Conservation (phyloP, 768 basidiomycete genomes). For the Tricholoma saponaceum region DNA sequence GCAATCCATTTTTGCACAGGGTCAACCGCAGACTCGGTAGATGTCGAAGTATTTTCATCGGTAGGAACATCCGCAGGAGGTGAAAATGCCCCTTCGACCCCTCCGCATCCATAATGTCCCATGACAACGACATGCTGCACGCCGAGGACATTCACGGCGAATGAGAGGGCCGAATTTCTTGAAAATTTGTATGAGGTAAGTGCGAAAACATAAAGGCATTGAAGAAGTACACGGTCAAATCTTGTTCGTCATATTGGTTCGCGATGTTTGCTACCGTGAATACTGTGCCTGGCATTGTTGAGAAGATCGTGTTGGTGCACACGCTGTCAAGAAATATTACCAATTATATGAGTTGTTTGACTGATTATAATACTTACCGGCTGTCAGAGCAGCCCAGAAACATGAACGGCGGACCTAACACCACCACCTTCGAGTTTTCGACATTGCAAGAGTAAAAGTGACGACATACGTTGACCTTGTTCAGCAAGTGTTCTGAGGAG, state of each 20-base stretch:
- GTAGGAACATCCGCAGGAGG: constrained; percentile 8
- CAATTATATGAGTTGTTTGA: too few species aligned
- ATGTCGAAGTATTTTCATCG: not conserved
- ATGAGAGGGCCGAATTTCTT: constrained; percentile 33
- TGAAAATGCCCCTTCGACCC: constrained; percentile 35
- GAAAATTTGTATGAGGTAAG: not conserved
- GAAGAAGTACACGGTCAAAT: constrained; percentile 29
- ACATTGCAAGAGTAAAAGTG: not conserved
- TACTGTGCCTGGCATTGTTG: constrained; percentile 33
- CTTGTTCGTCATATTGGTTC: constrained; percentile 34
- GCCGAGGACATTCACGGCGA: constrained; percentile 30
- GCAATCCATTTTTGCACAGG: constrained; percentile 38
- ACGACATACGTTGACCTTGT: not conserved
- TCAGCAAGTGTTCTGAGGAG: not conserved
- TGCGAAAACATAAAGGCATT: not conserved
- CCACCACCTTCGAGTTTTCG: not conserved
- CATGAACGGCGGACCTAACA: not conserved
- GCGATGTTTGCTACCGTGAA: constrained; percentile 38
- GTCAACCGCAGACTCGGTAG: constrained; percentile 15
- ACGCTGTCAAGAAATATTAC: constrained; percentile 10
- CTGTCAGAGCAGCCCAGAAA: not conserved
- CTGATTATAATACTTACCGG: not conserved
- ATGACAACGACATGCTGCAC: constrained; percentile 39
- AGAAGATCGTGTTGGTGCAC: constrained; percentile 34
- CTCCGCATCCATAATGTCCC: constrained; percentile 43